phyloP scores from a whole-genome alignment of 2,329 filamentous ascomycete species.

The Fusarium sp. region DNA sequence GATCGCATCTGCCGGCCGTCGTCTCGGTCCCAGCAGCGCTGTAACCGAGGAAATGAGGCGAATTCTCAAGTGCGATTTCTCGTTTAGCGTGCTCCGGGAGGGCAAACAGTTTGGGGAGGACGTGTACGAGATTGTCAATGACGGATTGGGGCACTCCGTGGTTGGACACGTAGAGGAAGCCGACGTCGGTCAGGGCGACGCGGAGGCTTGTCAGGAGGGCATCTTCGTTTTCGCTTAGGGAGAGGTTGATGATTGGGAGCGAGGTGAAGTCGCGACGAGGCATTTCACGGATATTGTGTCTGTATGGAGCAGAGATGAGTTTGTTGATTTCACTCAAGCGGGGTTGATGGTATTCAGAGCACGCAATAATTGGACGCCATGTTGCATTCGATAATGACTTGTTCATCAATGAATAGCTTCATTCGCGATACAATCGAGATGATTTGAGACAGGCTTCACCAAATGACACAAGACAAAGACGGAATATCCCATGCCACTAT shows the following conservation, averaged over 20 bases:
- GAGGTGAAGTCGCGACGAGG: conserved; percentile 45
- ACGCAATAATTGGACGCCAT: background rate
- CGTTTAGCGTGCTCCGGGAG: conserved; percentile 54
- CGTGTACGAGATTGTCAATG: conserved; percentile 53
- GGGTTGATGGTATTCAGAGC: background rate
- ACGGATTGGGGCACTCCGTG: conserved; percentile 56
- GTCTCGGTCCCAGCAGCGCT: conserved; percentile 66
- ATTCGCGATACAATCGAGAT: background rate
- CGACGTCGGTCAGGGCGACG: conserved; percentile 61
- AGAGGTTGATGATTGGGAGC: conserved; percentile 64
- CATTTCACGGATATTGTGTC: background rate
- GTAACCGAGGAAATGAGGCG: conserved; percentile 72
- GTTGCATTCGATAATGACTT: background rate
- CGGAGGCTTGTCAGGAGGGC: conserved; percentile 58
- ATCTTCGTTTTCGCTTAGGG: conserved; percentile 53
- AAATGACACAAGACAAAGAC: background rate
- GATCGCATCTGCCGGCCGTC: conserved; percentile 64
- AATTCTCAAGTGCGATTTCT: conserved; percentile 60
- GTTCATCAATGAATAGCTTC: background rate
- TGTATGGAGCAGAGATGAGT: background rate
- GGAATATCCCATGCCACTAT: background rate
- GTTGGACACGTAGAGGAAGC: conserved; percentile 66
- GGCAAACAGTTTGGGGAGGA: conserved; percentile 59
- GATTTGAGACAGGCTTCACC: background rate
- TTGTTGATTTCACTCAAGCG: background rate